Base-by-base conservation (phyloP, 73 alveolate genomes). In the Paramecium caudatum region DNA sequence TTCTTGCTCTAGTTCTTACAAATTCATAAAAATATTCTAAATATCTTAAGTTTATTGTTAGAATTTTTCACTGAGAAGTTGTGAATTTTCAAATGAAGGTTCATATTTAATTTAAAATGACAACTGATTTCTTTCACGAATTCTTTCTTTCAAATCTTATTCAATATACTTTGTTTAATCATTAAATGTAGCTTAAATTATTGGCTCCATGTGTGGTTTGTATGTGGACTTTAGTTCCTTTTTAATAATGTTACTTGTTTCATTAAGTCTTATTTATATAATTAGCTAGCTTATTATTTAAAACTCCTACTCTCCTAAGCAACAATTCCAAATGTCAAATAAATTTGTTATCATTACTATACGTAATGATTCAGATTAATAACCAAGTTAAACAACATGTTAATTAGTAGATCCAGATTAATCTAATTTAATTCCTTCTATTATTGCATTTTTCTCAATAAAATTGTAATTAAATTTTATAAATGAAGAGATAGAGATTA, bases 31-130 rank as follows among this genome's bases (percentile, higher is more conserved):
- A 27, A 55, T 55, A 0, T 37, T 55, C 13, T 37, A 17, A 23
- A 55, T 55, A 27, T 23, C 8, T 9, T 55, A 27, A 7, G 80
- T 23, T 27, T 55, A 43, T 10, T 21, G 9, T 2, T 55, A 27
- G 6, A 55, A 43, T 55, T 23, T 55, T 55, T 55, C 80, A 21
- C 30, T 55, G 10, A 55, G 30, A 4, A 10, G 23, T 8, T 55
- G 30, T 55, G 80, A 55, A 12, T 55, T 55, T 55, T 55, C 80
- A 55, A 55, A 55, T 12, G 80, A 55, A 27, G 80, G 80, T 27
- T 55, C 80, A 23, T 55, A 55, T 10, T 55, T 55, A 23, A 55
- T 55, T 55, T 55, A 55, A 27, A 55, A 55, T 23, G 80, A 55
- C 30, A 55, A 55, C 30, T 55, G 30, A 55, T 55, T 55, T 10